Base-by-base conservation (phyloP, 176 grass and related monocot genomes). In the Musa itinerans region DNA sequence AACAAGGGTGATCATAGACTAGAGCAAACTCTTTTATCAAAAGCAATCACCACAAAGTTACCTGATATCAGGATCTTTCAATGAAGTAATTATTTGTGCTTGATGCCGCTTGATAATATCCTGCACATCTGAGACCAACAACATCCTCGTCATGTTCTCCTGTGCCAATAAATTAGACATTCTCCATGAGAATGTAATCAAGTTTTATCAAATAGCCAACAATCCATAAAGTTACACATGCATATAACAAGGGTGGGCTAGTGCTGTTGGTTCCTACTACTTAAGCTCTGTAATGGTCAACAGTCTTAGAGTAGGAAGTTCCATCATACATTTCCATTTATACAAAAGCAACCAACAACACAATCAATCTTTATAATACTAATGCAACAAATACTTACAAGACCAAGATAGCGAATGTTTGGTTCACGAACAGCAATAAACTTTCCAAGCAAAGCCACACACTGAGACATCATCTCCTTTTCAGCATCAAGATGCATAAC, bases 401-500 rank as follows among this genome's bases (percentile, higher is more conserved):
- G 88, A 72, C 95, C 95, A 81, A 99, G 95, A 83, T 99, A 99
- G 65, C 95, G 87, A 87, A 99, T 99, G 73, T 99, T 99, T 84
- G 95, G 95, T 74, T 99, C 95, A 12, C 95, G 88, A 52, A 99
- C 95, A 54, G 95, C 95, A 89, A 99, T 99, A 78, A 99, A 99
- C 75, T 99, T 99, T 80, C 95, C 95, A 58, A 98, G 95, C 75
- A 99, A 86, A 63, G 95, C 90, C 48, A 99, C 95, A 81, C 95
- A 99, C 68, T 99, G 95, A 53, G 95, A 89, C 95, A 99, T 99
- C 95, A 99, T 99, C 84, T 99, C 95, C 86, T 99, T 99, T 84
- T 99, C 95, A 71, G 95, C 95, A 89, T 99, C 95, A 81, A 99
- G 95, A 94, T 99, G 95, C 95, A 99, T 94, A 85, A 94, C 95